Conservation (phyloP, 2,329 filamentous ascomycete genomes). For the Colletotrichum aenigma region DNA sequence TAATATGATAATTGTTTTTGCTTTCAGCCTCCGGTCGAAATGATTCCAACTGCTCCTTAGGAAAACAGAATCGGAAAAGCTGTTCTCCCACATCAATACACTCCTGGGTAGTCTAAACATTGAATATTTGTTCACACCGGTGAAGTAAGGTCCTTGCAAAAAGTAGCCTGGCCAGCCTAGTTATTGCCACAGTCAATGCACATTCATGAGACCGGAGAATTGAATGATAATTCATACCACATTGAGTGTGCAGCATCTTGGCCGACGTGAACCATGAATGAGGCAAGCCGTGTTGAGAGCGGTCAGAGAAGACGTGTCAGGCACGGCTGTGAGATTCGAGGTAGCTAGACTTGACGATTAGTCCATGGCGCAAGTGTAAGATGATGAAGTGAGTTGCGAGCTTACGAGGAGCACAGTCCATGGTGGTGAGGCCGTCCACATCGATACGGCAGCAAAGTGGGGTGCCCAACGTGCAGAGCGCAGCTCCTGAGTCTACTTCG, state of each 20-base stretch:
- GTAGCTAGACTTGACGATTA: neutral
- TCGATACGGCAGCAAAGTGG: neutral
- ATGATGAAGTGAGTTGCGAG: neutral
- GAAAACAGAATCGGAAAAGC: too few species aligned
- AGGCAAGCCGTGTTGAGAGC: neutral
- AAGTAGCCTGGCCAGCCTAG: neutral
- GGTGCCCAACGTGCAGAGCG: neutral
- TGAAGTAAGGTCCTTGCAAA: neutral
- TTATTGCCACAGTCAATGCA: neutral
- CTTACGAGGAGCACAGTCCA: neutral
- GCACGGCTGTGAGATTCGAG: neutral
- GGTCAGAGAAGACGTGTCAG: neutral
- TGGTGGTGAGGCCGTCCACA: neutral
- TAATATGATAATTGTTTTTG: neutral
- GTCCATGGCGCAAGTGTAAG: neutral
- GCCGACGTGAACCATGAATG: neutral
- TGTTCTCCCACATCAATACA: neutral
- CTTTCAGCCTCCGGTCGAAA: neutral
- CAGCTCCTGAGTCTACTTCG: neutral
- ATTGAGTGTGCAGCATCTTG: neutral
- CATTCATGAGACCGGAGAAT: neutral
- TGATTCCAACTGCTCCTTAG: accelerated
- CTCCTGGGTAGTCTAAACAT: accelerated
- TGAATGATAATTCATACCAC: neutral
- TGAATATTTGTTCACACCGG: neutral